phyloP scores from a whole-genome alignment of 2,329 filamentous ascomycete genomes.

The Dissoconium aciculare region DNA sequence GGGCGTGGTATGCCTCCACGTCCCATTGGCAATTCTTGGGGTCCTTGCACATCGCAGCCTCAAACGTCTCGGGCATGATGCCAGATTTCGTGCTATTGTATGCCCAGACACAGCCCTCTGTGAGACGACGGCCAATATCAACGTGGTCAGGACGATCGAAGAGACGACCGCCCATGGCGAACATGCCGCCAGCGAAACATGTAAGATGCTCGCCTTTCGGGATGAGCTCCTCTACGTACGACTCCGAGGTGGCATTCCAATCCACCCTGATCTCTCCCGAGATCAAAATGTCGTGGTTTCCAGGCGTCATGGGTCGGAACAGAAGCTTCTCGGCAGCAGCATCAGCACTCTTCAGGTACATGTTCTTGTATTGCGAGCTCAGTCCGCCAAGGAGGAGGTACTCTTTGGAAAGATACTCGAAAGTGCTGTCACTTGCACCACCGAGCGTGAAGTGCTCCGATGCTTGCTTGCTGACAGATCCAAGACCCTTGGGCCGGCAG shows the following conservation, averaged over 20 bases:
- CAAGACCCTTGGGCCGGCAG: conserved; percentile 48
- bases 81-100: conserved; percentile 36
- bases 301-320: conserved; percentile 59
- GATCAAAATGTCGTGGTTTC: conserved; percentile 56
- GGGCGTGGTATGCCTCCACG: conserved; percentile 29
- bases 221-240: conserved; percentile 22
- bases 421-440: conserved; percentile 41
- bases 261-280: conserved; percentile 39
- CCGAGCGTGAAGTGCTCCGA: conserved; percentile 40
- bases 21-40: conserved; percentile 30
- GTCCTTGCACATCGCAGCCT: conserved; percentile 30
- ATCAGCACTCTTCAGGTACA: conserved; percentile 56
- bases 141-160: conserved; percentile 36
- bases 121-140: conserved; percentile 35
- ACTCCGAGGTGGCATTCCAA: conserved; percentile 33
- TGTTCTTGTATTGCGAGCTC: conserved; percentile 53
- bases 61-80: conserved; percentile 40
- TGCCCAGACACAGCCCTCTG: conserved; percentile 42
- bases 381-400: conserved; percentile 63
- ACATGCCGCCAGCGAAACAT: conserved; percentile 43
- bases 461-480: conserved; percentile 30
- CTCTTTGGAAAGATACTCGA: conserved; percentile 47
- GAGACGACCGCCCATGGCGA: conserved; percentile 38
- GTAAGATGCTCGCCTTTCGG: conserved; percentile 36
- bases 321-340: conserved; percentile 59